Percentiles rank a stretch among this genome's conserved stretches.
Evolutionary conservation across 495 filamentous ascomycete genomes (phyloP).

Genomic region (Aspergillus sclerotiicarbonarius): DNA sequence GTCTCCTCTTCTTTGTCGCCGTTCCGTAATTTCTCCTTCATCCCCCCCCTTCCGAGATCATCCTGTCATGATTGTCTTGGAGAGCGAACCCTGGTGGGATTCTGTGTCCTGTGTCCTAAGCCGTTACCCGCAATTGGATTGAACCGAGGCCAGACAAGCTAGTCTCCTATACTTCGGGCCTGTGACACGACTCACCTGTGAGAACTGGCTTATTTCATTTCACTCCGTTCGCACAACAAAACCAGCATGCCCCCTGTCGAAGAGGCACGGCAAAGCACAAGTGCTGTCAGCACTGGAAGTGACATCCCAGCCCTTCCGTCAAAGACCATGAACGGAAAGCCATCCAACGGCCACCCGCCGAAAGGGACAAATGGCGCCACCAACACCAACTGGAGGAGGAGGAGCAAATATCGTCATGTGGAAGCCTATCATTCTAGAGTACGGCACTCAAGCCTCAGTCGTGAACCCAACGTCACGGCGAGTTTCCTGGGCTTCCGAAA

Average conservation of each 20-base stretch:
- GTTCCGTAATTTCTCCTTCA: neutral
- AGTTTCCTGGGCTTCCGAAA: conserved; percentile 94
- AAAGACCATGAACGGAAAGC: conserved; percentile 7
- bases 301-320: neutral
- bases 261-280: neutral
- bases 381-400: conserved; percentile 19
- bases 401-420: conserved; percentile 79
- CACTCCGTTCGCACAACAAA: neutral
- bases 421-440: conserved; percentile 74
- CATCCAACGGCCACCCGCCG: neutral
- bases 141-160: neutral
- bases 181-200: neutral
- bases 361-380: conserved; percentile 7
- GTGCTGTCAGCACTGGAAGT: conserved; percentile 1
- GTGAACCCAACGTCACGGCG: conserved; percentile 67
- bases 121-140: neutral
- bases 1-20: neutral
- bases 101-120: neutral
- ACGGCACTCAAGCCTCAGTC: conserved; percentile 78
- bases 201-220: neutral
- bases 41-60: neutral
- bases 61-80: conserved; percentile 3
- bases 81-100: neutral
- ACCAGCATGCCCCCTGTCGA: neutral
- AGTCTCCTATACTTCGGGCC: neutral